Evolutionary conservation across 1,284 basidiomycete genomes (phyloP).

Genomic region (Trichosporon sp.): DNA sequence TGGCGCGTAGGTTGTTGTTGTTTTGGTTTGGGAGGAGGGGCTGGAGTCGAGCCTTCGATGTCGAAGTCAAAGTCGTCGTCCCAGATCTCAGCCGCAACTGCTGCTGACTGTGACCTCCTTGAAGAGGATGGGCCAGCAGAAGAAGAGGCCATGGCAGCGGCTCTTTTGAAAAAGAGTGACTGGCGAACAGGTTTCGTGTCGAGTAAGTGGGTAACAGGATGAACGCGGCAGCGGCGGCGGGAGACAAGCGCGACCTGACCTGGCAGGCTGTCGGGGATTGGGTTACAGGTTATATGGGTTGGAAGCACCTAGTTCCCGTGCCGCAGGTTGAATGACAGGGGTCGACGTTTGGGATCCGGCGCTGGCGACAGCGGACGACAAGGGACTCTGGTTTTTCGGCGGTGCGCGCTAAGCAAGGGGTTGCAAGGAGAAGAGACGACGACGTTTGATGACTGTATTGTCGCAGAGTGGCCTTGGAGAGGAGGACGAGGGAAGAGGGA

Average conservation of each 20-base stretch:
- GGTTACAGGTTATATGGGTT: constrained; percentile 7
- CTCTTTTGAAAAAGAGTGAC: constrained; percentile 1
- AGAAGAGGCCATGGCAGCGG: neutral
- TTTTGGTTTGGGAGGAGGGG: constrained; percentile 8
- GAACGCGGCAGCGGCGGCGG: neutral
- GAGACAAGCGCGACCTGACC: constrained; percentile 1
- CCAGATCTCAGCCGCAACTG: constrained; percentile 35
- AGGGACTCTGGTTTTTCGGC: neutral
- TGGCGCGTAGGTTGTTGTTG: neutral
- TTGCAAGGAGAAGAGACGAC: neutral
- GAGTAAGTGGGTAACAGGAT: neutral
- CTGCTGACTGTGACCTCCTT: constrained; percentile 20
- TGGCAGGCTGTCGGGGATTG: neutral
- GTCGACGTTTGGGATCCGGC: neutral
- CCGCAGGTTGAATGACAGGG: constrained; percentile 3
- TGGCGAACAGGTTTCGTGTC: constrained; percentile 1
- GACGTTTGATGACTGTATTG: neutral
- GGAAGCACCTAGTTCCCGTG: constrained; percentile 6
- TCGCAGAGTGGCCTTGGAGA: neutral
- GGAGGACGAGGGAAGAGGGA: neutral
- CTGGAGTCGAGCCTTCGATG: constrained; percentile 12
- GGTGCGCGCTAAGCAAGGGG: constrained; percentile 5
- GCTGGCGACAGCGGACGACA: neutral
- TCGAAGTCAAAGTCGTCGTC: constrained; percentile 49
- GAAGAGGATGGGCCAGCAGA: constrained; percentile 7